phyloP scores from a whole-genome alignment of 2,329 filamentous ascomycete species.

The Botrytis deweyae region DNA sequence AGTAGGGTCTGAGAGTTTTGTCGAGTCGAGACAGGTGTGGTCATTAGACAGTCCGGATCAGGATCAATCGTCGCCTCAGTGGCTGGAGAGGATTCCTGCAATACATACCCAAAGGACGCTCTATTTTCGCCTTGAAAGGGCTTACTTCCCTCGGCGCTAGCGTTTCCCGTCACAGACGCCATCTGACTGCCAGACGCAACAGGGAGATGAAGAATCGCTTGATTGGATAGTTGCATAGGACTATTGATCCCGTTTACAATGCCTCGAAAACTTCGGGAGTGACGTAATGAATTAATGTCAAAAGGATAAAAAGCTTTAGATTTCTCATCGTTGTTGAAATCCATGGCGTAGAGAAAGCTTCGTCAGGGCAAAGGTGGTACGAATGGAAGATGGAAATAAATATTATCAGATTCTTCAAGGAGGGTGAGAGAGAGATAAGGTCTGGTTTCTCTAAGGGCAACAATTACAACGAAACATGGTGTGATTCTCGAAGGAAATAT shows the following conservation, averaged over 20 bases:
- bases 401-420: not conserved
- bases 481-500: conserved; percentile 12
- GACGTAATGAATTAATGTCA: not conserved
- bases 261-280: conserved; percentile 18
- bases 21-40: conserved; percentile 8
- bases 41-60: conserved; percentile 18
- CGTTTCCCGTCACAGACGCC: too few species aligned
- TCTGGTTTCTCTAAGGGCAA: not conserved
- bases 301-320: not conserved
- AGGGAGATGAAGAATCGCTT: not conserved
- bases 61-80: conserved; percentile 8
- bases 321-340: conserved; percentile 4
- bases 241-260: conserved; percentile 21
- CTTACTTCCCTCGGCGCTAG: not conserved
- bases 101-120: not conserved
- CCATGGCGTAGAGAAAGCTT: not conserved
- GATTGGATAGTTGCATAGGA: conserved; percentile 2
- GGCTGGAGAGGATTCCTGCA: not conserved
- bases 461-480: not conserved
- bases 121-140: not conserved
- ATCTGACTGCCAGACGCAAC: not conserved
- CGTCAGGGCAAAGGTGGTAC: not conserved
- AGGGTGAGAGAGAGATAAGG: not conserved
- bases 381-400: not conserved
- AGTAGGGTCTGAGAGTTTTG: not conserved